These are phyloP conservation scores for Colletotrichum lini DNA, from an alignment of 2,329 filamentous ascomycete species.

Conservation along the genomic window DNA sequence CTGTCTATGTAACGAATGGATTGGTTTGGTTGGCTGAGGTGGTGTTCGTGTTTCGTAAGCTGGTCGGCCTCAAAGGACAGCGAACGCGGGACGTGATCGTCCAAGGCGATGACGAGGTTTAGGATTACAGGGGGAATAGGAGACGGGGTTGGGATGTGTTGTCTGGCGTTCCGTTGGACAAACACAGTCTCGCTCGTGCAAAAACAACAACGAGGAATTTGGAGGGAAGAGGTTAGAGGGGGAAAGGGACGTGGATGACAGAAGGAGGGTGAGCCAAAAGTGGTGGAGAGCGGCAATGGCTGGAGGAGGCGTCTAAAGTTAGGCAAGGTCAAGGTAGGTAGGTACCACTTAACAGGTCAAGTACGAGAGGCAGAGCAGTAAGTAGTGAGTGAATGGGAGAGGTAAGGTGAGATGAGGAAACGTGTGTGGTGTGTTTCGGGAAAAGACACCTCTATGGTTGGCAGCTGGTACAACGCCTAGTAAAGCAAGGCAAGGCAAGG, in stretches of 20 bases:
- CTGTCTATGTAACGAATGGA: conserved; percentile 41
- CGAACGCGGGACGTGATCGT: conserved; percentile 39
- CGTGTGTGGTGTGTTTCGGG: conserved; percentile 32
- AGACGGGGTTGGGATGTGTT: conserved; percentile 30
- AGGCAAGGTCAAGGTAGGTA: conserved; percentile 28
- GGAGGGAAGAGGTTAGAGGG: conserved; percentile 29
- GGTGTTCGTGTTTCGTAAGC: conserved; percentile 39
- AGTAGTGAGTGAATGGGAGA: neutral
- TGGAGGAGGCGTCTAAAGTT: conserved; percentile 34
- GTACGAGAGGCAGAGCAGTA: conserved; percentile 20
- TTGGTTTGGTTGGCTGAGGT: conserved; percentile 36
- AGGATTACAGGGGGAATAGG: conserved; percentile 40
- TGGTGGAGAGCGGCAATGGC: conserved; percentile 41
- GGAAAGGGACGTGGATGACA: conserved; percentile 31
- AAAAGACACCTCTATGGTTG: conserved; percentile 35
- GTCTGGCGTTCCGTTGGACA: conserved; percentile 40
- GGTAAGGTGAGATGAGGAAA: conserved; percentile 13
- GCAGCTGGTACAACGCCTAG: neutral
- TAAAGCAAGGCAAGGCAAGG: neutral
- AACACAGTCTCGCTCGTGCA: conserved; percentile 37
- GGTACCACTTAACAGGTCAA: conserved; percentile 2
- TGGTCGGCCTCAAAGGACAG: conserved; percentile 33
- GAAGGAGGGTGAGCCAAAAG: conserved; percentile 35
- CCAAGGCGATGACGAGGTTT: conserved; percentile 40
- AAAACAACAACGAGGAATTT: conserved; percentile 33